Conservation (phyloP, 176 grass and related monocot genomes). For the Rhynchospora breviuscula region DNA sequence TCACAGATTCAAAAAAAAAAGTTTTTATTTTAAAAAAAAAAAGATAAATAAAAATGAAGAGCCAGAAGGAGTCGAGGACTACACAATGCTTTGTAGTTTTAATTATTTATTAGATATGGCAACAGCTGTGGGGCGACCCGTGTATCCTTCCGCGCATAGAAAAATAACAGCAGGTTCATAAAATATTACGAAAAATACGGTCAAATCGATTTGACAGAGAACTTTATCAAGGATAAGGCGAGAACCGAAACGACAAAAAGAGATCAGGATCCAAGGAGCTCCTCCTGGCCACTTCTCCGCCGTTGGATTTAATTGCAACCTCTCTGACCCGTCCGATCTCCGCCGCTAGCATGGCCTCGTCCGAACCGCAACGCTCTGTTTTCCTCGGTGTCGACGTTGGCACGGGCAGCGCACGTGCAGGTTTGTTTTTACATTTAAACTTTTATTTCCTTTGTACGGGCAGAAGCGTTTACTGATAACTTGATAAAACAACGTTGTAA, state of each 20-base stretch:
- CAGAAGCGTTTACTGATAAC: background rate
- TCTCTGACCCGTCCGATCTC: background rate
- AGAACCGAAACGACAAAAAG: background rate
- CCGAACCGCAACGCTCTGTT: constrained; percentile 20
- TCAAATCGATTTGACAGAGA: too few relatives aligned
- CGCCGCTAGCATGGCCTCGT: constrained; percentile 21
- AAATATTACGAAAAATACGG: too few relatives aligned
- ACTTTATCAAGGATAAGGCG: background rate
- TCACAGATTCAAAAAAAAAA: background rate
- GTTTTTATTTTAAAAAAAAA: too few relatives aligned
- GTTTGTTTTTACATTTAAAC: background rate
- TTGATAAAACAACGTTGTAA: background rate
- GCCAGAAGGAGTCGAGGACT: too few relatives aligned
- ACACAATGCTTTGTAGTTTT: too few relatives aligned
- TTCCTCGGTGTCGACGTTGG: constrained; percentile 88
- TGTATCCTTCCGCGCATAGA: too few relatives aligned
- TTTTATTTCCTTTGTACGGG: background rate
- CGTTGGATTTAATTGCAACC: background rate
- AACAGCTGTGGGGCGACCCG: too few relatives aligned
- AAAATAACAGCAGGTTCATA: too few relatives aligned
- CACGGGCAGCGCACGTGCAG: constrained; percentile 92
- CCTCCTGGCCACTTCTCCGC: background rate
- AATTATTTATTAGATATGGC: too few relatives aligned
- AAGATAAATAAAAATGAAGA: too few relatives aligned
- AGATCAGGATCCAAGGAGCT: background rate